Base-by-base conservation (phyloP, 208 protist species). In the Leishmania mexicana region DNA sequence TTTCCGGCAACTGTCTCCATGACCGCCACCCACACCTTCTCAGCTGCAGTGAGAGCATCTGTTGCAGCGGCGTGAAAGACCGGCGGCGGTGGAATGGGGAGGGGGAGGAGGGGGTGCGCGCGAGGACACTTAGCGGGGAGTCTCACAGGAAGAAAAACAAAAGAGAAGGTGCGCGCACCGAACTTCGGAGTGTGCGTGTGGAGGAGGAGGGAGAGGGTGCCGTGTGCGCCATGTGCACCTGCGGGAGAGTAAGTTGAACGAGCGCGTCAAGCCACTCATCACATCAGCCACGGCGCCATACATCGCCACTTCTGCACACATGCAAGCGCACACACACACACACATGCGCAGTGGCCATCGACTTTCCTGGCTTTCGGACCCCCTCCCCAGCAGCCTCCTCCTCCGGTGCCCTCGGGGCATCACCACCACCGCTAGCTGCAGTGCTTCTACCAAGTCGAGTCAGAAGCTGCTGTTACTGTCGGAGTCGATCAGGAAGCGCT, bases 401-500 rank as follows among this genome's bases (percentile, higher is more conserved):
- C 67, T 28, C 35, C 2, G n/a, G 31, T 40, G 40, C 31, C 21
- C 35, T 72, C 35, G 40, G 40, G 13, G 21, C 51, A 10, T 42
- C 72, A 28, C 31, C 72, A 60, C 17, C 31, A 42, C 72, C 8
- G 19, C 28, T 21, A 11, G 21, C 13, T 42, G 72, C 5, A 8
- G 42, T 35, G 24, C 40, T 42, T 42, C 28, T 58, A 17, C 7
- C 19, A n/a, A n/a, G 45, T 13, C 42, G 40, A 31, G 76, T 57
- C 6, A 15, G 60, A 62, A 31, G 19, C 71, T 81, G 78, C 86
- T 93, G 76, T 94, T 87, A 70, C 83, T 91, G 83, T 94, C 90
- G 42, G 87, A 90, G 87, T 96, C 90, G 42, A 94, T 92, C n/a
- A 92, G 11, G 67, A 94, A 90, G 28, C 80, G 78, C 64, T 84